A percentile compares a stretch with the other conserved stretches of the same genome.
phyloP scores from a whole-genome alignment of 2,329 filamentous ascomycete genomes.

The Microcyclospora pomicola region DNA sequence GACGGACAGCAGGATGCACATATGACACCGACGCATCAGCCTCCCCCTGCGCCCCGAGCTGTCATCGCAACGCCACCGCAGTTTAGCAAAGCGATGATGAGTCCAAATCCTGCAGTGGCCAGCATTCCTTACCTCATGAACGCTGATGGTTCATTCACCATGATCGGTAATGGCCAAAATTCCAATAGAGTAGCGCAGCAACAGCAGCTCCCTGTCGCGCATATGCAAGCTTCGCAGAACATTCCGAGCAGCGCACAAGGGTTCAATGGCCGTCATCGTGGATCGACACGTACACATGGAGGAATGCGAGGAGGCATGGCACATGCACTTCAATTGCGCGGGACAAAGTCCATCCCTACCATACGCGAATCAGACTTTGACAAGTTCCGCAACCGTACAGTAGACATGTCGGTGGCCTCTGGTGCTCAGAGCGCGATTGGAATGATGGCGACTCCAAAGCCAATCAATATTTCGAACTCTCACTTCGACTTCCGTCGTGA shows the following conservation, averaged over 20 bases:
- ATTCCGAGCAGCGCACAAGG: neutral
- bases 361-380: neutral
- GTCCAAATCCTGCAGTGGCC: too few species aligned
- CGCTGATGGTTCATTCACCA: neutral
- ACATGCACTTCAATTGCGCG: neutral
- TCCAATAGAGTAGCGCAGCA: slow-evolving; percentile 3
- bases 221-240: neutral
- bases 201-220: neutral
- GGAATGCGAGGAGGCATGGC: too few species aligned
- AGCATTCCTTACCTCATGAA: neutral
- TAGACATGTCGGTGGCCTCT: neutral
- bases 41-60: too few species aligned
- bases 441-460: neutral
- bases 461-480: neutral
- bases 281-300: too few species aligned
- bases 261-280: neutral
- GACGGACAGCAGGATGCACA: neutral
- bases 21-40: neutral
- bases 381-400: neutral
- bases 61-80: too few species aligned
- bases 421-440: neutral
- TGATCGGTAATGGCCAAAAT: neutral
- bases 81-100: too few species aligned
- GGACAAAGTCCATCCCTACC: neutral
- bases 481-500: neutral